Evolutionary conservation across 2,329 filamentous ascomycete genomes (phyloP), one percentile per base, ranked within the genome.

Genomic region (Aaosphaeria arxii): DNA sequence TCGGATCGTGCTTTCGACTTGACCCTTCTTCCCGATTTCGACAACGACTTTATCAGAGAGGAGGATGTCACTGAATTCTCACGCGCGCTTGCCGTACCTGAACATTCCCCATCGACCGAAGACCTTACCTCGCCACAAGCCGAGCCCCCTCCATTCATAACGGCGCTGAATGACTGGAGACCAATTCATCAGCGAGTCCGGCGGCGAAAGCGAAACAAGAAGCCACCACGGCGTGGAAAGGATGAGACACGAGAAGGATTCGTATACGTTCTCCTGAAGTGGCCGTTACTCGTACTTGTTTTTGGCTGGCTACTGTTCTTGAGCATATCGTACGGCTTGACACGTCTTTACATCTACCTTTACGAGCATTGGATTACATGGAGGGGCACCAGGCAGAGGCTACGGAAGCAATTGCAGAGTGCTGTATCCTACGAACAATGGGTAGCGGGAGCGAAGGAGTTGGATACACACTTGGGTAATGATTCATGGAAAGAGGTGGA

Each of bases 221-320:
- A 64, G 39, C 61, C 67, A 53, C 74, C 70, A 53, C 70, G 71
- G 36, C 72, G 77, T 46, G 77, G 74, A 54, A 89, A 85, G 62
- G 94, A 99, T 67, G 94, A 99, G 76, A 97, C 92, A 2, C 80
- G 94, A 56, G 94, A 99, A 74, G 94, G 94, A 17, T 89, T 94
- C 65, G 79, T 96, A 7, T 99, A 99, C 69, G 83, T 82, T 1
- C 69, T 99, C 40, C 77, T 95, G 44, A 96, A 97, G 71, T 97
- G 91, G 87, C 94, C 94, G 2, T 81, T 99, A 56, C 77, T 99
- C 32, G 70, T 91, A 32, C 80, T 88, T 38, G 90, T 96, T 2
- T 79, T 87, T 42, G 82, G 84, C 7, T 97, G 91, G 91, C 82
- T 99, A 43, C 63, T 82, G 1, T 83, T 88, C 11, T 77, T 97